Percentiles rank a stretch among this genome's conserved stretches.
phyloP scores from a whole-genome alignment of 345 rosid genomes.

The Xanthoceras sorbifolium region DNA sequence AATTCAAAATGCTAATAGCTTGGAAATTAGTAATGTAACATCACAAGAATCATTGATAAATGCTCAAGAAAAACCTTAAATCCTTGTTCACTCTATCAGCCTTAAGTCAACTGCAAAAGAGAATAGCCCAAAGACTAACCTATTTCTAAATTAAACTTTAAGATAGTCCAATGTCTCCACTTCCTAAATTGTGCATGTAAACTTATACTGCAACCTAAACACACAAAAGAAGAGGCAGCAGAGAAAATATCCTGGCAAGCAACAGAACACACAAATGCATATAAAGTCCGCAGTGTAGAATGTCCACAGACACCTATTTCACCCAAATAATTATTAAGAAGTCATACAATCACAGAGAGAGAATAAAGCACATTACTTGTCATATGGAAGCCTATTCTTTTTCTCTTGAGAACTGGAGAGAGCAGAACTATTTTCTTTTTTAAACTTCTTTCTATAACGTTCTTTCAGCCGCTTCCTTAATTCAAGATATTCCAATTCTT shows the following conservation, averaged over 20 bases:
- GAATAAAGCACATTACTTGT: constrained; percentile 52
- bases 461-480: constrained; percentile 71
- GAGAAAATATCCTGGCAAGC: not conserved
- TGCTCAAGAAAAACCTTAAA: not conserved
- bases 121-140: not conserved
- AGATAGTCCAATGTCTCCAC: not conserved
- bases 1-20: not conserved
- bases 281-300: not conserved
- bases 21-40: not conserved
- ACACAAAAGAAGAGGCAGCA: not conserved
- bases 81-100: constrained; percentile 3
- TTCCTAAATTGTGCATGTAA: not conserved
- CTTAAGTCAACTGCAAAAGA: not conserved
- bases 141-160: not conserved
- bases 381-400: constrained; percentile 47
- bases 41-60: not conserved
- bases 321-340: constrained; percentile 1
- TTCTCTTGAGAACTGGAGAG: constrained; percentile 40
- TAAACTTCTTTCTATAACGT: constrained; percentile 48
- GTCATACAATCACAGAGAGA: not conserved
- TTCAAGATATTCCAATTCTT: constrained; percentile 61
- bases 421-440: constrained; percentile 45
- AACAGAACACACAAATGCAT: not conserved
- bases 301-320: not conserved
- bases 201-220: not conserved